phyloP scores from a whole-genome alignment of 352 stramenopile genomes.

The Blastocystis sp. region DNA sequence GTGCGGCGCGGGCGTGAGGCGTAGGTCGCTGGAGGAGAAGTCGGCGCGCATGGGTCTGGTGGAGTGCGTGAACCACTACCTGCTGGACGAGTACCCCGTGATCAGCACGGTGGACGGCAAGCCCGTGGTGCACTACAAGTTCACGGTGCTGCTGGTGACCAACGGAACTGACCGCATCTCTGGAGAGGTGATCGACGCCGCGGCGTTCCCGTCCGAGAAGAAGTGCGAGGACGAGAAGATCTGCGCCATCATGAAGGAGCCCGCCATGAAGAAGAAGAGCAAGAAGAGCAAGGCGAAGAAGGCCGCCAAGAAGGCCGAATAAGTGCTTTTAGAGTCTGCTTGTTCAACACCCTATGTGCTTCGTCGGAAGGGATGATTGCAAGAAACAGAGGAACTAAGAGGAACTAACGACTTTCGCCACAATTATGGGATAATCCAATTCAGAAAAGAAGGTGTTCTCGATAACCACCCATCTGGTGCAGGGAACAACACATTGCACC shows the following conservation, averaged over 20 bases:
- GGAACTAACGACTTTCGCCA: too few relatives aligned
- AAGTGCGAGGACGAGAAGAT: conserved; percentile 64
- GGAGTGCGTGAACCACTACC: conserved; percentile 93
- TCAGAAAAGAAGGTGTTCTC: too few relatives aligned
- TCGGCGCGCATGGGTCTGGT: conserved; percentile 93
- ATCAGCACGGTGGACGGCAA: conserved; percentile 88
- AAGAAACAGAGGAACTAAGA: too few relatives aligned
- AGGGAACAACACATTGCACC: too few relatives aligned
- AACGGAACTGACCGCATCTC: conserved; percentile 91
- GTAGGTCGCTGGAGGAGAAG: conserved; percentile 71
- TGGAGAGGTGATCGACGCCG: conserved; percentile 79
- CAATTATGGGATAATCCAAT: too few relatives aligned
- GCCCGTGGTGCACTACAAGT: conserved; percentile 97
- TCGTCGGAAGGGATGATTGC: neutral
- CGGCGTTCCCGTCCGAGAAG: conserved; percentile 53
- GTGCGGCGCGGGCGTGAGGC: conserved; percentile 75
- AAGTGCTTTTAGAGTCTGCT: neutral
- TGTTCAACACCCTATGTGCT: neutral
- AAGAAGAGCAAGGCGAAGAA: conserved; percentile 68
- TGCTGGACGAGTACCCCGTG: conserved; percentile 94
- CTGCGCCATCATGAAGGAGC: conserved; percentile 69
- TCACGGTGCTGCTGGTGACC: conserved; percentile 92
- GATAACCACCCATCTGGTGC: too few relatives aligned
- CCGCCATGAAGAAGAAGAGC: conserved; percentile 60
- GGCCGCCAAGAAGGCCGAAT: conserved; percentile 30